Conservation (phyloP, 805 yeast genomes). For the Ogataea angusta region DNA sequence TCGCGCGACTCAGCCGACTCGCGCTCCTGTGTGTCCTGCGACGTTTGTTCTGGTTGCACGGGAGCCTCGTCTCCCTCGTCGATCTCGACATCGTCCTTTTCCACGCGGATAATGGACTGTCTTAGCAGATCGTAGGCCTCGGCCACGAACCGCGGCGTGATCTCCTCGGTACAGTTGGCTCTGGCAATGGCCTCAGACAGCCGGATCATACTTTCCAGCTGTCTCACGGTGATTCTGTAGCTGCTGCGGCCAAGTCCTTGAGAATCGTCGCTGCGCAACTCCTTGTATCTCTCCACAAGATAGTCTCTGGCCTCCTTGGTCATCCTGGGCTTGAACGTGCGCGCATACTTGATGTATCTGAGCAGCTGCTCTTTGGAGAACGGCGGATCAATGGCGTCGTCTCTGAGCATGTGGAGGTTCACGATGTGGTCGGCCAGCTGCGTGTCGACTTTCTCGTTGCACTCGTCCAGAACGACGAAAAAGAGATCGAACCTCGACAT, state of each 20-base stretch:
- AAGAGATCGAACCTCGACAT: slow-evolving; percentile 97
- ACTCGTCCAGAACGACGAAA: slow-evolving; percentile 91
- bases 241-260: slow-evolving; percentile 83
- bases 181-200: slow-evolving; percentile 94
- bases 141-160: slow-evolving; percentile 79
- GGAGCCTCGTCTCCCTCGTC: slow-evolving; percentile 43
- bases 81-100: slow-evolving; percentile 85
- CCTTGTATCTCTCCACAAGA: slow-evolving; percentile 77
- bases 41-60: slow-evolving; percentile 3
- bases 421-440: slow-evolving; percentile 91
- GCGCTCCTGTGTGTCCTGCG: slow-evolving; percentile 11
- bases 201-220: slow-evolving; percentile 89
- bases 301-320: slow-evolving; percentile 75
- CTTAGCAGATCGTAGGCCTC: slow-evolving; percentile 90
- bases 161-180: slow-evolving; percentile 89
- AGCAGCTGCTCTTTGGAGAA: slow-evolving; percentile 83
- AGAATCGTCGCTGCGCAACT: slow-evolving; percentile 83
- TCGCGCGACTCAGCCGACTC: slow-evolving; percentile 6
- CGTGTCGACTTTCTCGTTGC: slow-evolving; percentile 87
- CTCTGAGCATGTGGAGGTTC: slow-evolving; percentile 85
- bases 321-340: slow-evolving; percentile 88
- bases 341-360: slow-evolving; percentile 86
- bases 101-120: slow-evolving; percentile 90
- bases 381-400: slow-evolving; percentile 87
- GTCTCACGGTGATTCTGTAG: slow-evolving; percentile 95